Evolutionary conservation across 2,329 filamentous ascomycete genomes (phyloP), one percentile per base, ranked within the genome.

Genomic region (Cordyceps militaris): DNA sequence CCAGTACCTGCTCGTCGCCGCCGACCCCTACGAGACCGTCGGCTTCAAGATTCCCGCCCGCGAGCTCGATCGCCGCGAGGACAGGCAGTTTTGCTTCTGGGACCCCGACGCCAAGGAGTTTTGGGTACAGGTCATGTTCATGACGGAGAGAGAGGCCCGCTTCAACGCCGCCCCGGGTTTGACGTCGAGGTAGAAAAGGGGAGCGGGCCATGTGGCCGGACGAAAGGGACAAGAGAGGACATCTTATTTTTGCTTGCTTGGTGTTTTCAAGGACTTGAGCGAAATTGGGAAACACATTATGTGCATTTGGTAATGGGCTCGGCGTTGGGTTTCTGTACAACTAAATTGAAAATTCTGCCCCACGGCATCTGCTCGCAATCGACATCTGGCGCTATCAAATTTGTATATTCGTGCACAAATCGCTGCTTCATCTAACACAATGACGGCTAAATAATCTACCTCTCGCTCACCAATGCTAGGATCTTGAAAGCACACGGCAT

Each of bases 21-120:
- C 93, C 11, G 94, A 99, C 77, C 94, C 94, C 11, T 99, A 99
- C 76, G 93, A 99, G 83, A 97, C 91, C 2, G 95, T 93, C 71
- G 90, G 84, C 4, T 97, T 99, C 73, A 99, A 99, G 79, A 79
- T 99, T 57, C 94, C 96, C 71, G 90, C 92, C 5, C 80, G 91
- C 60, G 94, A 97, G 78, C 85, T 99, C 60, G 94, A 99, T 75
- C 84, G 91, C 66, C 82, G 89, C 24, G 91, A 95, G 64, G 92
- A 89, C 58, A 83, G 87, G 67, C 94, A 92, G 73, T 99, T 93
- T 82, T 88, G 84, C 56, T 97, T 92, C 86, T 99, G 92, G 79
- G 94, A 99, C 74, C 86, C 88, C 60, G 94, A 99, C 71, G 85
- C 87, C 62, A 96, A 95, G 79, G 93, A 97, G 77, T 99, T 95